phyloP scores from a whole-genome alignment of 164 flowering plant genomes.

The Berberis vulgaris region DNA sequence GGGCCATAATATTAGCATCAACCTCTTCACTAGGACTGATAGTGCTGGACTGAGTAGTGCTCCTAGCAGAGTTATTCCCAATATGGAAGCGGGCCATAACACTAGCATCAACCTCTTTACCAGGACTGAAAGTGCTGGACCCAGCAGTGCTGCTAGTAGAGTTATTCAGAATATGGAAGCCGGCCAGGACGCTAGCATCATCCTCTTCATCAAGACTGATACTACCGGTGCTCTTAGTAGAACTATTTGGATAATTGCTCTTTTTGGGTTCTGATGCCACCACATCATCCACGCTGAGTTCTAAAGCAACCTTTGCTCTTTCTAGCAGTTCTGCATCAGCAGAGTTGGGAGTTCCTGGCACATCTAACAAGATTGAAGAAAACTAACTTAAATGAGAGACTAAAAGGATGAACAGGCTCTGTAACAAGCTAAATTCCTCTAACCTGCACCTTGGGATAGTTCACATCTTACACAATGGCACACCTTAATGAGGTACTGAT shows the following conservation, averaged over 20 bases:
- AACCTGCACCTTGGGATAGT: too few species aligned
- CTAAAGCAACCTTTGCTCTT: conserved; percentile 9
- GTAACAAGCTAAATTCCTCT: too few species aligned
- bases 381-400: background rate
- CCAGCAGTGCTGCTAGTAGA: background rate
- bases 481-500: too few species aligned
- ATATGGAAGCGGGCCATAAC: background rate
- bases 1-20: conserved; percentile 36
- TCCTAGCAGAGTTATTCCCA: background rate
- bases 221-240: background rate
- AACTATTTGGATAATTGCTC: background rate
- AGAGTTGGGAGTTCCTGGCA: conserved; percentile 7
- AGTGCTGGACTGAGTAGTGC: conserved; percentile 10
- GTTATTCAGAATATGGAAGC: background rate
- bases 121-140: background rate
- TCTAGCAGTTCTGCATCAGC: conserved; percentile 10
- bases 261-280: conserved; percentile 8
- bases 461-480: too few species aligned
- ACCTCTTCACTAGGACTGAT: conserved; percentile 15
- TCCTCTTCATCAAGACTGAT: background rate
- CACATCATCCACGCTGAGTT: background rate
- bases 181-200: background rate
- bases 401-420: background rate
- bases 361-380: conserved; percentile 8
- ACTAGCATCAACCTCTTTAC: background rate